Conservation (phyloP, 2,329 filamentous ascomycete genomes). For the Phoma sp. region DNA sequence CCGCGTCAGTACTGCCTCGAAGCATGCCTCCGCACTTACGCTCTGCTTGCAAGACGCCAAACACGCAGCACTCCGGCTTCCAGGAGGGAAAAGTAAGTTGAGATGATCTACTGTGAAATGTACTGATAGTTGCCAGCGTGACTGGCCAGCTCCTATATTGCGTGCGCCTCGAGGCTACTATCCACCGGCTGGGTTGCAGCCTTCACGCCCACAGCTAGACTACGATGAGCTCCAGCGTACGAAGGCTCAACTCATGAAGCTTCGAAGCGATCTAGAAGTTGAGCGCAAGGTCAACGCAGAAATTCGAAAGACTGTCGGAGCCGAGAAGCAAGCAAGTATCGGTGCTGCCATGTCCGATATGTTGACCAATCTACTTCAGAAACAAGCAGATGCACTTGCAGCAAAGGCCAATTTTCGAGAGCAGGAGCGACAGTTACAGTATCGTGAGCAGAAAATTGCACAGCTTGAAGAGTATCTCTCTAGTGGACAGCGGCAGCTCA, state of each 20-base stretch:
- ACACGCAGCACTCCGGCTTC: background rate
- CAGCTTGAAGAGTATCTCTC: conserved; percentile 30
- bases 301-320: conserved; percentile 16
- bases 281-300: conserved; percentile 22
- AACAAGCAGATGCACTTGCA: conserved; percentile 21
- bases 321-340: conserved; percentile 14
- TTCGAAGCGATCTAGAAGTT: conserved; percentile 19
- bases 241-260: conserved; percentile 22
- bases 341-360: conserved; percentile 20
- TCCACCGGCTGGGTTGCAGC: background rate
- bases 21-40: conserved; percentile 25
- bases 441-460: conserved; percentile 22
- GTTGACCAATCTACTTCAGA: conserved; percentile 19
- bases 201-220: conserved; percentile 1
- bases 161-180: conserved; percentile 8
- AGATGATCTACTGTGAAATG: background rate
- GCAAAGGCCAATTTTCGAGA: conserved; percentile 17
- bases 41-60: background rate
- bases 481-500: conserved; percentile 32
- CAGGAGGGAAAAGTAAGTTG: conserved; percentile 4
- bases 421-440: conserved; percentile 17
- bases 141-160: conserved; percentile 1
- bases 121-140: background rate
- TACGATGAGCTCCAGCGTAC: conserved; percentile 20
- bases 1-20: background rate